Percentiles rank a stretch among this genome's conserved stretches.
phyloP scores from a whole-genome alignment of 176 grass and related monocot genomes.

The Miscanthus lutarioriparius region DNA sequence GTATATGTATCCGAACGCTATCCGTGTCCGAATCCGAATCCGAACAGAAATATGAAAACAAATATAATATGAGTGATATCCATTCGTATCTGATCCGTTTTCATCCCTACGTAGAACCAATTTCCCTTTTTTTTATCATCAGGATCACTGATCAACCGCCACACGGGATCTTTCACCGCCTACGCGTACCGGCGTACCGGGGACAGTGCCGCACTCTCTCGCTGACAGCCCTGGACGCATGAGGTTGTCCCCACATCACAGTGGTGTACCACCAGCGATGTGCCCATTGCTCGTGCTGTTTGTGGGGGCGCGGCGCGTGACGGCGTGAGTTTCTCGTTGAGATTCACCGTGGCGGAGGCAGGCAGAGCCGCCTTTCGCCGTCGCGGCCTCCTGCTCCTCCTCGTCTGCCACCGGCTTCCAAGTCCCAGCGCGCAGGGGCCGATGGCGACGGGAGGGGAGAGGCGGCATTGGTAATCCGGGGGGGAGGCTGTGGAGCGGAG shows the following conservation, averaged over 20 bases:
- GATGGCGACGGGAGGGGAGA: not conserved
- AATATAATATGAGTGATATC: too few species aligned
- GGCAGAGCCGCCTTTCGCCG: not conserved
- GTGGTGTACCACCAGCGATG: not conserved
- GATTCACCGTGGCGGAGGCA: not conserved
- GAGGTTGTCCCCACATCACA: not conserved
- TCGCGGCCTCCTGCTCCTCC: not conserved
- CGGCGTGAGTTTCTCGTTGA: not conserved
- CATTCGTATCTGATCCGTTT: too few species aligned
- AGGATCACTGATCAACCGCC: not conserved
- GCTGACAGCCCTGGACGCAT: not conserved
- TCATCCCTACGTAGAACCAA: too few species aligned
- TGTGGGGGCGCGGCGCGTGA: not conserved
- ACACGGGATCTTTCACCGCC: not conserved
- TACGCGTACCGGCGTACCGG: not conserved
- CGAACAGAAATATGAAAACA: too few species aligned
- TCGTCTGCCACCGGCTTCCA: not conserved
- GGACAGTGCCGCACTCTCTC: rapidly evolving
- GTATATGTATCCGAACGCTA: too few species aligned
- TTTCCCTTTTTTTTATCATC: too few species aligned
- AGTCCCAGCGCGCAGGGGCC: not conserved
- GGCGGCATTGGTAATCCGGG: not conserved
- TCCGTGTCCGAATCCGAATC: too few species aligned
- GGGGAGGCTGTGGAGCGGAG: not conserved
- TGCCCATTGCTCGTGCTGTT: not conserved